Evolutionary conservation across 129 eudicot genomes (phyloP).

Genomic region (Pulicaria dysenterica): DNA sequence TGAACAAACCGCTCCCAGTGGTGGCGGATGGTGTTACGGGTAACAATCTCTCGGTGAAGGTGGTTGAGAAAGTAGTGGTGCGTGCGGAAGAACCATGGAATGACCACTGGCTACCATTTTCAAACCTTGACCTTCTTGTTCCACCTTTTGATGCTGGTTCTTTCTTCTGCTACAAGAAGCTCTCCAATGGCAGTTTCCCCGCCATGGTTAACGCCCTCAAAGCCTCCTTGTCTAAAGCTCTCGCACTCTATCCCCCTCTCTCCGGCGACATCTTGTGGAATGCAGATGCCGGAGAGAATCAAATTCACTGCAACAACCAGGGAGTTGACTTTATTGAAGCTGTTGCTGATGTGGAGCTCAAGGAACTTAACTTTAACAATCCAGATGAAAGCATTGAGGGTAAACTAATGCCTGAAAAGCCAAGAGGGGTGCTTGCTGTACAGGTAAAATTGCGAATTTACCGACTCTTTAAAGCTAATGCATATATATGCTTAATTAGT

Average conservation of each 20-base stretch:
- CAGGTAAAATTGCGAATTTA: conserved; percentile 32
- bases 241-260: conserved; percentile 38
- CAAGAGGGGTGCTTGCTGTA: conserved; percentile 41
- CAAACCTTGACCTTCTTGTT: conserved; percentile 55
- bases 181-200: conserved; percentile 16
- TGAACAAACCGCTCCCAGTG: too few species aligned
- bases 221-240: conserved; percentile 43
- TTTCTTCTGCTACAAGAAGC: conserved; percentile 55
- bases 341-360: conserved; percentile 37
- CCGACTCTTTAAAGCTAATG: too few species aligned
- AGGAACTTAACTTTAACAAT: conserved; percentile 42
- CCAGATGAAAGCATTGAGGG: conserved; percentile 51
- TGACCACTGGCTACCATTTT: conserved; percentile 50
- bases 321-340: conserved; percentile 55
- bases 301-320: conserved; percentile 45
- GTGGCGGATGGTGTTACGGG: too few species aligned
- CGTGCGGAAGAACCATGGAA: conserved; percentile 37
- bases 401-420: conserved; percentile 46
- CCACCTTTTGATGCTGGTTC: conserved; percentile 48
- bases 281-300: conserved; percentile 42
- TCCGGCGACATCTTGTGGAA: conserved; percentile 39
- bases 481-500: neutral
- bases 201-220: conserved; percentile 29
- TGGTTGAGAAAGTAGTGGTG: conserved; percentile 40
- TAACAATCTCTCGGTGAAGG: conserved; percentile 26